Evolutionary conservation across 768 basidiomycete species (phyloP).

Genomic region (Xerocomus brunneocitrinus): DNA sequence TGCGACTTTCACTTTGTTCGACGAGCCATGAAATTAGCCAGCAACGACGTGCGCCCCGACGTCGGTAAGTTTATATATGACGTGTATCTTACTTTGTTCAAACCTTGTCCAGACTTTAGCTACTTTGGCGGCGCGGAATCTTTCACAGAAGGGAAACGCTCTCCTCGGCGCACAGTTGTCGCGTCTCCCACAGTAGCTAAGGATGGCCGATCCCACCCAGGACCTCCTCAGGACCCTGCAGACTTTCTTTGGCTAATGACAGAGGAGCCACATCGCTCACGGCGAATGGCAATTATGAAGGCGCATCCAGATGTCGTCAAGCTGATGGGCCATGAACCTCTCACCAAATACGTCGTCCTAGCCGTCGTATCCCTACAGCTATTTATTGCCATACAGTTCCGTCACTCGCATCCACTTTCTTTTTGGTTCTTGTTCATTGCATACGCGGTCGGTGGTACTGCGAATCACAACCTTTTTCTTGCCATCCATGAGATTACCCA

Average conservation of each 20-base stretch:
- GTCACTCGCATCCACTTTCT: constrained; percentile 65
- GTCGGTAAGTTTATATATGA: constrained; percentile 18
- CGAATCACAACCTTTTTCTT: constrained; percentile 96
- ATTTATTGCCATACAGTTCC: constrained; percentile 55
- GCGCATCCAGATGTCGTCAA: constrained; percentile 94
- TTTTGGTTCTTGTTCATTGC: constrained; percentile 70
- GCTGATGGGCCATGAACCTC: constrained; percentile 92
- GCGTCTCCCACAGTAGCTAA: constrained; percentile 36
- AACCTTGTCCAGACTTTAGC: constrained; percentile 55
- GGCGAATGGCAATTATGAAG: constrained; percentile 87
- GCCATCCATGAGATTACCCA: constrained; percentile 99
- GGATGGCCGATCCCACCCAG: constrained; percentile 39
- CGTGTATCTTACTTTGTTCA: not conserved
- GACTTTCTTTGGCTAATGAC: constrained; percentile 98
- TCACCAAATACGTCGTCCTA: constrained; percentile 89
- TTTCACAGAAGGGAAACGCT: constrained; percentile 49
- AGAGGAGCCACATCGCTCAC: constrained; percentile 91
- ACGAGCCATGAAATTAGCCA: constrained; percentile 13
- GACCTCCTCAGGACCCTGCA: constrained; percentile 65
- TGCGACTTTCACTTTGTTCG: not conserved
- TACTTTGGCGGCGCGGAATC: constrained; percentile 83
- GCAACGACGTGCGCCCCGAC: not conserved
- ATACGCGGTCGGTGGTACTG: constrained; percentile 87
- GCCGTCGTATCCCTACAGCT: constrained; percentile 79
- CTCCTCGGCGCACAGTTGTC: constrained; percentile 49